phyloP scores from a whole-genome alignment of 2,329 filamentous ascomycete species.

The Pseudogymnoascus sp. region DNA sequence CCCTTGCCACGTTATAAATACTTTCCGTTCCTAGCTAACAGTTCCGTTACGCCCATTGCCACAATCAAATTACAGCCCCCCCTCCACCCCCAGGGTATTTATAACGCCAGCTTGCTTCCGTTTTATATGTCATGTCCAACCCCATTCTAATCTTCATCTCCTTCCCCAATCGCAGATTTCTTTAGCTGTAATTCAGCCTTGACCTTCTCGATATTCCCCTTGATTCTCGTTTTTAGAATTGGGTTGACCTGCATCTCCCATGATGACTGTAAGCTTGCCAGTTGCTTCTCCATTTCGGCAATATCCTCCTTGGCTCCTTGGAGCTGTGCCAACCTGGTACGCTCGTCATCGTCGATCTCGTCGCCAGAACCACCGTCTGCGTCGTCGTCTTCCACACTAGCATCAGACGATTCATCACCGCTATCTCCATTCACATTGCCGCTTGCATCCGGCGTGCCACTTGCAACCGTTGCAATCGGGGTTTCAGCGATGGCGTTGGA shows the following conservation, averaged over 20 bases:
- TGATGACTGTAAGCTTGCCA: conserved; percentile 36
- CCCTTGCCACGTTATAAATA: background rate
- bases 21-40: background rate
- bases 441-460: conserved; percentile 19
- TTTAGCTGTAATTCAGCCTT: conserved; percentile 49
- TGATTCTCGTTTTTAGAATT: conserved; percentile 42
- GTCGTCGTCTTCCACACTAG: conserved; percentile 35
- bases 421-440: conserved; percentile 26
- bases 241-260: conserved; percentile 39
- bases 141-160: conserved; percentile 23
- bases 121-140: background rate
- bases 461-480: conserved; percentile 20
- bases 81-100: background rate
- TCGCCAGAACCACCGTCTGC: conserved; percentile 36
- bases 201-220: conserved; percentile 41
- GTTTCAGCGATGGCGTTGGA: conserved; percentile 23
- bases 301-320: conserved; percentile 46
- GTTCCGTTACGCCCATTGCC: background rate
- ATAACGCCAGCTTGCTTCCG: background rate
- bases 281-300: conserved; percentile 44
- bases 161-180: conserved; percentile 34
- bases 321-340: conserved; percentile 39
- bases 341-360: conserved; percentile 45
- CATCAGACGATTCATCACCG: conserved; percentile 38
- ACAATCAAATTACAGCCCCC: background rate